Percentiles rank a stretch among this genome's conserved stretches.
Evolutionary conservation across 768 basidiomycete genomes (phyloP).

Genomic region (Trametes sanguinea): DNA sequence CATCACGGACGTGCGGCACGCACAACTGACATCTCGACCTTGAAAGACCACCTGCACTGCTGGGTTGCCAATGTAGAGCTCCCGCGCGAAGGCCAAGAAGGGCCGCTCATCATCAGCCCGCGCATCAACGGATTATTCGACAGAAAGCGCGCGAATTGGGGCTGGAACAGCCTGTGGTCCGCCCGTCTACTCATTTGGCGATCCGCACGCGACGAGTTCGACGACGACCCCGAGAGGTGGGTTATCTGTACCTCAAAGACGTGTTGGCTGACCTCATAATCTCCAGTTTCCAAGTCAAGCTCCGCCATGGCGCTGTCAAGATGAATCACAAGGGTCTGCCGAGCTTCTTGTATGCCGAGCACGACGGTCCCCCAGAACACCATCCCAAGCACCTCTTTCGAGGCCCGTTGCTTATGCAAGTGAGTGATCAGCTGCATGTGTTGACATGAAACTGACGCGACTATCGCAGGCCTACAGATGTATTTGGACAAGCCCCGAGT

Average conservation of each 20-base stretch:
- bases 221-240: neutral
- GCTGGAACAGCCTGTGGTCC: constrained; percentile 4
- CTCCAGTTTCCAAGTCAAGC: neutral
- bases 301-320: neutral
- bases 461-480: neutral
- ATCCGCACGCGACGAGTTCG: neutral
- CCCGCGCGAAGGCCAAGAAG: too few species aligned
- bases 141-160: neutral
- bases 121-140: neutral
- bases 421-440: neutral
- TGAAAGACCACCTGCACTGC: too few species aligned
- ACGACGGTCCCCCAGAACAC: neutral
- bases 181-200: neutral
- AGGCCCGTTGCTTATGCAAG: neutral
- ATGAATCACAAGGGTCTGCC: neutral
- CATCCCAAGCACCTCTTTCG: neutral
- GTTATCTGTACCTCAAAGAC: neutral
- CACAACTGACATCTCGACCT: too few species aligned
- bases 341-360: neutral
- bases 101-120: neutral
- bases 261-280: neutral
- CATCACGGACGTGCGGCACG: too few species aligned
- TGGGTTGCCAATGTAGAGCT: too few species aligned
- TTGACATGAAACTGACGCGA: neutral
- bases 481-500: constrained; percentile 6